Evolutionary conservation across 108 stramenopile species (phyloP).

Genomic region (Cyclotella sp.): DNA sequence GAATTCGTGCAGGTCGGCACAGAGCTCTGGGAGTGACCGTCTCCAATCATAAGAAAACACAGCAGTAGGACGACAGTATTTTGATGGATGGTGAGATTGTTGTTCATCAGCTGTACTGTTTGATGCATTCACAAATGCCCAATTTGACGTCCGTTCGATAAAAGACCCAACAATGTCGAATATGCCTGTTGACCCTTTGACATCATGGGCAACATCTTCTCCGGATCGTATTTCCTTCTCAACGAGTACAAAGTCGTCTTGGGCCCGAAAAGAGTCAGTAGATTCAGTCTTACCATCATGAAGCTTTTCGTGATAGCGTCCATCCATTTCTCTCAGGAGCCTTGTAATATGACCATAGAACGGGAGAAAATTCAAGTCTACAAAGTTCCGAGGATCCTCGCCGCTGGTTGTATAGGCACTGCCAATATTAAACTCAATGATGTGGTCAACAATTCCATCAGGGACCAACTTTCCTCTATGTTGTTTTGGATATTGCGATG

Average conservation of each 20-base stretch:
- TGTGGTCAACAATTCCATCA: slow-evolving; percentile 63
- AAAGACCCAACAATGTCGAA: slow-evolving; percentile 45
- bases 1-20: slow-evolving; percentile 50
- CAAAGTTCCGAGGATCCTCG: slow-evolving; percentile 9
- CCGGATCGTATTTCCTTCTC: not conserved
- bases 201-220: not conserved
- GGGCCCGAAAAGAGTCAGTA: slow-evolving; percentile 24
- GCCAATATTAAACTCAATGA: slow-evolving; percentile 52
- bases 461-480: slow-evolving; percentile 47
- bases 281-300: slow-evolving; percentile 40
- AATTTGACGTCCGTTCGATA: slow-evolving; percentile 46
- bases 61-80: slow-evolving; percentile 51
- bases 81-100: slow-evolving; percentile 28
- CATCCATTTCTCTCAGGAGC: slow-evolving; percentile 47
- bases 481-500: slow-evolving; percentile 43
- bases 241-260: slow-evolving; percentile 19
- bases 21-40: slow-evolving; percentile 53
- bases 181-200: slow-evolving; percentile 21
- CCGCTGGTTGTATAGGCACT: slow-evolving; percentile 10
- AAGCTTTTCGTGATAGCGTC: slow-evolving; percentile 35
- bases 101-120: slow-evolving; percentile 23
- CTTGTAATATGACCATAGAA: slow-evolving; percentile 60
- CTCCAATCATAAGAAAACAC: slow-evolving; percentile 63
- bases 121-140: slow-evolving; percentile 36
- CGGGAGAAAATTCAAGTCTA: slow-evolving; percentile 49